Evolutionary conservation across 169 alveolate species (phyloP).

Genomic region (Plasmodium coatneyi): DNA sequence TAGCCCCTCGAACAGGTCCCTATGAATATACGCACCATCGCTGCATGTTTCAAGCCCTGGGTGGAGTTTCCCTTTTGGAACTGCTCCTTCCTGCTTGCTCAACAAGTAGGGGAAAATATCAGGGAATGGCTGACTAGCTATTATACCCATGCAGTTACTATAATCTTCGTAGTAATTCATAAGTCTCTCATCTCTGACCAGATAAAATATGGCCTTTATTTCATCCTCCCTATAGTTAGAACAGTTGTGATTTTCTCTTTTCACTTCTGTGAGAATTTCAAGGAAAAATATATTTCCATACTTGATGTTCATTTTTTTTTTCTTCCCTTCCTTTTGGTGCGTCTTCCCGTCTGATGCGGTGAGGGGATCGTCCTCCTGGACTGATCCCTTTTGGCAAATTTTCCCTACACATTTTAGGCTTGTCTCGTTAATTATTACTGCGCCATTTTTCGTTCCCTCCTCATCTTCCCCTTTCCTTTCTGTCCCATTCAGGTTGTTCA

Average conservation of each 20-base stretch:
- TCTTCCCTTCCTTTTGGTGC: neutral
- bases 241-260: conserved; percentile 12
- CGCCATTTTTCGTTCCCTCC: neutral
- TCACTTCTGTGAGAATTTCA: conserved; percentile 58
- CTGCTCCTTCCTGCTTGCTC: neutral
- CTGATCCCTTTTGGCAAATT: neutral
- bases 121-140: conserved; percentile 57
- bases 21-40: neutral
- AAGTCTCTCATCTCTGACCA: conserved; percentile 52
- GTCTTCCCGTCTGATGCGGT: neutral
- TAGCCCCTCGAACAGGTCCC: neutral
- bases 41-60: neutral
- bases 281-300: conserved; percentile 54
- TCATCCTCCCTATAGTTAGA: conserved; percentile 26
- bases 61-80: neutral
- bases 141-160: conserved; percentile 45
- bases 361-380: neutral
- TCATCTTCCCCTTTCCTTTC: neutral
- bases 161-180: conserved; percentile 38
- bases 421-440: neutral
- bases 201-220: conserved; percentile 62
- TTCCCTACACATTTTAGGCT: neutral
- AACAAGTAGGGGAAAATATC: neutral
- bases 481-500: neutral
- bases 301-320: conserved; percentile 62